Base-by-base conservation (phyloP, 768 basidiomycete genomes). In the Tricholomella constricta region DNA sequence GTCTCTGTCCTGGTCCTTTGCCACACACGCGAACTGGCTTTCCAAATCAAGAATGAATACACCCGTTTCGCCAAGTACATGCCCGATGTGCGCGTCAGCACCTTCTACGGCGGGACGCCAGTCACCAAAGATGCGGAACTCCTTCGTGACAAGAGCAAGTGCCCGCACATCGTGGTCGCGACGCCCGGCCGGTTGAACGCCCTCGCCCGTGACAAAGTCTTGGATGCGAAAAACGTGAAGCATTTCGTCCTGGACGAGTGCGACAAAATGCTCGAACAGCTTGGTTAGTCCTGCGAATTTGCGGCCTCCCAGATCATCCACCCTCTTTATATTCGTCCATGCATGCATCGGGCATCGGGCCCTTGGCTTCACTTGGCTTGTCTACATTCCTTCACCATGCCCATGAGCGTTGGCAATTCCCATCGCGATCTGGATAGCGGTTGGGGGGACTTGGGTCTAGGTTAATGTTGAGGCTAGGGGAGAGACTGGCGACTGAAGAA, bases 221-320 rank as follows among this genome's bases (percentile, higher is more conserved):
- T 99, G 73, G 93, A 97, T 68, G 91, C 91, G 59, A 91, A 91
- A 75, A 87, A 91, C 67, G 94, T 98, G 73, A 98, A 98, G 78
- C 96, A 98, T 79, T 99, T 99, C 75, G 94, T 97, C 52, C 80
- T 99, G 72, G 97, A 99, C 83, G 97, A 99, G 79, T 99, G 97
- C 83, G 97, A 99, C 83, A 99, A 99, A 85, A 98, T 99, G 94
- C 89, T 99, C 71, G 97, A 99, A 84, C 91, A 94, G 85, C 94
- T 99, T 79, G 97, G 97, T 99, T 92, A 98, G 97, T 99, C 84
- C 74, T 86, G 80, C 86, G 82, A 79, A 78, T 84, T 88, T 87
- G 79, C 82, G 82, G 82, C 57, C 77, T 75, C 76, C 67, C 74
- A 69, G 72, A 68, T 70, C 72, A 72, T 75, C 69, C 70, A 64